These are phyloP conservation scores for Porodaedalea pini DNA, from an alignment of 1,284 basidiomycete genomes.

Conservation along the genomic window DNA sequence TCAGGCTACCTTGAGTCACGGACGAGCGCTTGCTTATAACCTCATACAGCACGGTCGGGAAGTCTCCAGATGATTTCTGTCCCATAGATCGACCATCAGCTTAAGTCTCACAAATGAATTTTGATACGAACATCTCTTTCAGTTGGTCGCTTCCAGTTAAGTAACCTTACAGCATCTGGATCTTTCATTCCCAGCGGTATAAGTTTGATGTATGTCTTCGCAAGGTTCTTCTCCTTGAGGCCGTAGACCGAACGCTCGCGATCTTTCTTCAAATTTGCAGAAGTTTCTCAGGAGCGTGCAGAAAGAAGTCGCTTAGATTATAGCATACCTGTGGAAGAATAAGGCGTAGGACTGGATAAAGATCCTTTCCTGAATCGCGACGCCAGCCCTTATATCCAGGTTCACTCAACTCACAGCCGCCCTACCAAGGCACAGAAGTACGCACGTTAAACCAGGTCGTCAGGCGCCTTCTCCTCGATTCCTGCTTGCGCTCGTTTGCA, in stretches of 20 bases:
- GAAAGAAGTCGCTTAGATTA: background rate
- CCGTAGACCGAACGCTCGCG: conserved; percentile 86
- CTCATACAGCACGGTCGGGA: conserved; percentile 80
- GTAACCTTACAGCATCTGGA: conserved; percentile 72
- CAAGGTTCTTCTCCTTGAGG: conserved; percentile 87
- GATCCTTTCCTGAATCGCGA: conserved; percentile 64
- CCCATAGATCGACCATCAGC: background rate
- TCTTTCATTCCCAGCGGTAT: conserved; percentile 78
- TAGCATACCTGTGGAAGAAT: conserved; percentile 66
- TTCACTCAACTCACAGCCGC: background rate
- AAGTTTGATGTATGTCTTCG: conserved; percentile 85
- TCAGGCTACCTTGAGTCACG: conserved; percentile 70
- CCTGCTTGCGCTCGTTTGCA: conserved; percentile 64
- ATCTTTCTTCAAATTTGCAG: conserved; percentile 64
- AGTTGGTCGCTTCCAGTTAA: conserved; percentile 88
- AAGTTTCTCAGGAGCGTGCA: background rate
- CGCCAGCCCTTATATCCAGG: conserved; percentile 62
- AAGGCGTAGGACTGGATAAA: conserved; percentile 73
- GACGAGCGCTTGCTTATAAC: conserved; percentile 83
- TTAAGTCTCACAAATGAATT: background rate
- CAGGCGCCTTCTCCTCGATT: conserved; percentile 60
- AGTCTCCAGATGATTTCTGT: conserved; percentile 75
- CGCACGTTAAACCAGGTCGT: conserved; percentile 73
- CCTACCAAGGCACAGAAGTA: conserved; percentile 12
- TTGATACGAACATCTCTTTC: conserved; percentile 52